Conservation (phyloP, 257 asterid genomes). For the Solanum pinnatisectum region DNA sequence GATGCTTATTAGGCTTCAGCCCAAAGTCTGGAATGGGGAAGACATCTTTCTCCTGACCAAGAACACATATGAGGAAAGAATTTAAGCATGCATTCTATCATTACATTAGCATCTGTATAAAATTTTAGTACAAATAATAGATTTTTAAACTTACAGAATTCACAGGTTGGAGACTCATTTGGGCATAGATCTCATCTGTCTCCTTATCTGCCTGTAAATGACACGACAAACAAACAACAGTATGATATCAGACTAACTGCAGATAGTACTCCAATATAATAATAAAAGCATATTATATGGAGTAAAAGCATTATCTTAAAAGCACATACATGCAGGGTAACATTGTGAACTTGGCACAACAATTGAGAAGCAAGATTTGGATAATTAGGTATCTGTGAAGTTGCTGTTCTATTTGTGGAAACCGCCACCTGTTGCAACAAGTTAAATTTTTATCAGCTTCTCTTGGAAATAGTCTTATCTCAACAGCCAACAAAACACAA, state of each 20-base stretch:
- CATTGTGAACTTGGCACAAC: constrained; percentile 90
- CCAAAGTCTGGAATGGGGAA: constrained; percentile 85
- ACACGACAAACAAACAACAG: not conserved
- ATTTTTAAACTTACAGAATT: constrained; percentile 46
- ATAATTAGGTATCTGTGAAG: constrained; percentile 75
- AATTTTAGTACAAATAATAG: not conserved
- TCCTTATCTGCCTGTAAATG: constrained; percentile 78
- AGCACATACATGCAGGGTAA: constrained; percentile 60
- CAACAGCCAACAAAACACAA: not conserved
- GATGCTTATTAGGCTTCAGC: constrained; percentile 66
- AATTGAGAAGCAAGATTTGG: constrained; percentile 84
- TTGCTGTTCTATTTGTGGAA: constrained; percentile 74
- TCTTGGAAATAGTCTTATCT: not conserved
- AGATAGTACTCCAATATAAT: not conserved
- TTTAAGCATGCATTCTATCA: not conserved
- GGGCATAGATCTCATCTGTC: constrained; percentile 92
- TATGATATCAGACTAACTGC: not conserved
- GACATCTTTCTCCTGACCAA: constrained; percentile 73
- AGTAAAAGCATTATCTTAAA: not conserved
- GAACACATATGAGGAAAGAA: not conserved
- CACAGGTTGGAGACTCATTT: constrained; percentile 92
- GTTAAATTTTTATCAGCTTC: not conserved
- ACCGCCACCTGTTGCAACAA: constrained; percentile 61
- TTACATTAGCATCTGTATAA: not conserved
- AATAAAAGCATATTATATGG: not conserved